Percentiles rank a stretch among this genome's conserved stretches.
These are phyloP conservation scores for Stromatinia cepivora DNA, from an alignment of 2,329 filamentous ascomycete species.

Conservation along the genomic window DNA sequence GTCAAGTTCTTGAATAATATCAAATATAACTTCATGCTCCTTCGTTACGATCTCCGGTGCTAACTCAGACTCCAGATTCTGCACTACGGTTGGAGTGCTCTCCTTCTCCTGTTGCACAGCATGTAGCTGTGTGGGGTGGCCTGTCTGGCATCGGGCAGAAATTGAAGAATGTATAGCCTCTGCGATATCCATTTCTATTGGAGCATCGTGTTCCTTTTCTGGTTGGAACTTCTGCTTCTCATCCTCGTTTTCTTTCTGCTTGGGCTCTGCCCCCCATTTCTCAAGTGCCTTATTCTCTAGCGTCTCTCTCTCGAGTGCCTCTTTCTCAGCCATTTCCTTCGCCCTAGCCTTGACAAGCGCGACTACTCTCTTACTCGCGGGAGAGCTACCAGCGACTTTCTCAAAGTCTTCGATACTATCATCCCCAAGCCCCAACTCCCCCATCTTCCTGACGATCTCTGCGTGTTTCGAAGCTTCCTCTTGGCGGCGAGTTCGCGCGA, in stretches of 20 bases:
- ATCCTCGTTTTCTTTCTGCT: background rate
- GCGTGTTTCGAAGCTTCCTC: rapidly evolving
- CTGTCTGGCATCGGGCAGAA: background rate
- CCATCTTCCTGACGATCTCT: background rate
- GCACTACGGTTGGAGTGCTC: background rate
- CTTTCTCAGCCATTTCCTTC: background rate
- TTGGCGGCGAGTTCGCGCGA: rapidly evolving
- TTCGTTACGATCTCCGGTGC: too few relatives aligned
- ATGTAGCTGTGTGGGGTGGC: background rate
- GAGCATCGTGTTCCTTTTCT: background rate
- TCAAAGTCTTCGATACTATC: background rate
- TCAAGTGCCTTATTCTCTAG: rapidly evolving
- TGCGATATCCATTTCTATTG: background rate
- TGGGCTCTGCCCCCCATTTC: background rate
- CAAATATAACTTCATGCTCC: too few relatives aligned
- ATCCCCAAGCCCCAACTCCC: background rate
- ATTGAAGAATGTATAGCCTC: background rate
- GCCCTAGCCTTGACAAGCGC: background rate
- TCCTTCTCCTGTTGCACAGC: background rate
- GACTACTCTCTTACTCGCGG: background rate
- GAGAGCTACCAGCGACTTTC: background rate
- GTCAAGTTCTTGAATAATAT: too few relatives aligned
- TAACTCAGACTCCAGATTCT: background rate
- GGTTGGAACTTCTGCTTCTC: background rate
- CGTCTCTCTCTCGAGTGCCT: background rate